Evolutionary conservation across 495 filamentous ascomycete species (phyloP).

Genomic region (Neurospora sp.): DNA sequence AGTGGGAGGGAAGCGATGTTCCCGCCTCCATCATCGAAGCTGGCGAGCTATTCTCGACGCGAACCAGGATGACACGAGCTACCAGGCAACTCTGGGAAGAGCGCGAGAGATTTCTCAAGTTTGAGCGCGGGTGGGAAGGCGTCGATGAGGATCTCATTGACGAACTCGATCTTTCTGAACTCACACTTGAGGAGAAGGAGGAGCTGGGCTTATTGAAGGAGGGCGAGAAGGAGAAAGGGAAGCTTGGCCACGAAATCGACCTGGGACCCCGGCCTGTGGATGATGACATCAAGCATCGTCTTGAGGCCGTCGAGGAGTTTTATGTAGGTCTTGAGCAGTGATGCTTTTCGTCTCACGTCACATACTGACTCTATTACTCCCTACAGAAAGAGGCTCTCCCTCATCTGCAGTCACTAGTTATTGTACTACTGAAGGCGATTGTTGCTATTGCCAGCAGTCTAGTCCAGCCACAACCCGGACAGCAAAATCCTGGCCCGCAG

Average conservation of each 20-base stretch:
- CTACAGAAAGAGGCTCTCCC: conserved; percentile 63
- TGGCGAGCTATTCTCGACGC: conserved; percentile 79
- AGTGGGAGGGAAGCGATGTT: conserved; percentile 85
- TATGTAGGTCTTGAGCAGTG: conserved; percentile 54
- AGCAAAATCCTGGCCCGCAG: conserved; percentile 19
- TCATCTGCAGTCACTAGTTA: conserved; percentile 85
- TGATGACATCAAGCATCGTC: conserved; percentile 47
- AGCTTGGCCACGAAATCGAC: conserved; percentile 24
- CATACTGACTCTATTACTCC: background rate
- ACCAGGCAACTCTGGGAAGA: conserved; percentile 94
- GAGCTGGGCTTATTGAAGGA: conserved; percentile 25
- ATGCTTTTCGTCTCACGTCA: conserved; percentile 9
- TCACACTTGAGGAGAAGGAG: conserved; percentile 38
- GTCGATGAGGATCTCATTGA: conserved; percentile 39
- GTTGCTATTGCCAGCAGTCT: conserved; percentile 66
- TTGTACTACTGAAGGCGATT: conserved; percentile 81
- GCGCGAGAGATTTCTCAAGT: conserved; percentile 79
- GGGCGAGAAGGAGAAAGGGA: conserved; percentile 18
- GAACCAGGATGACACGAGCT: conserved; percentile 81
- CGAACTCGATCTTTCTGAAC: conserved; percentile 38
- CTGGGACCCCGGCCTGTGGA: conserved; percentile 43
- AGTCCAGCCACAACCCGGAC: conserved; percentile 28
- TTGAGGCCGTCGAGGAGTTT: conserved; percentile 68
- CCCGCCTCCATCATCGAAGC: conserved; percentile 90
- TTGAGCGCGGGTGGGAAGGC: conserved; percentile 76